Base-by-base conservation (phyloP, 1,284 basidiomycete species). In the Retiboletus flavoniger region DNA sequence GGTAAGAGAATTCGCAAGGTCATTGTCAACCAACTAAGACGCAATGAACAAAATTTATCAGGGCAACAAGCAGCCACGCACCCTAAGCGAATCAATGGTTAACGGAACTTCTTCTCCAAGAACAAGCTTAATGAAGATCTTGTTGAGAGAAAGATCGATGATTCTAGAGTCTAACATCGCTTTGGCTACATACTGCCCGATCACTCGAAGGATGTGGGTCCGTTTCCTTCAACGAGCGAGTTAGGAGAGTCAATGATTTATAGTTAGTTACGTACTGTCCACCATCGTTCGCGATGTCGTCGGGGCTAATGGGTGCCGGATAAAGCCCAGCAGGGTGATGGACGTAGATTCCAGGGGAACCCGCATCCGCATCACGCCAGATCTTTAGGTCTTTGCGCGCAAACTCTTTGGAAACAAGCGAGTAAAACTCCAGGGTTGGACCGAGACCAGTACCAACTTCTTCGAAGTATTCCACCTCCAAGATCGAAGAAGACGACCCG, bases 391-490 rank as follows among this genome's bases (percentile, higher is more conserved):
- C 86, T 62, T 87, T 84, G 54, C 92, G 80, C 0, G 93, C 94
- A 71, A 98, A 97, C 73, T 96, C 95, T 67, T 87, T 89, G 47
- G 93, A 95, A 14, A 94, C 94, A 48, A 98, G 77, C 36, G 94
- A 89, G 73, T 98, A 98, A 74, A 99, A 98, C 75, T 98, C 97
- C 34, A 99, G 80, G n/a, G 97, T 99, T 7, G 95, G 97, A 3
- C 97, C 97, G 11, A 99, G 77, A 29, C 97, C 97, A 3, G 97
- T 99, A 21, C 97, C 97, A 47, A 98, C 96, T 77, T 99, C 97
- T 68, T 98, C 95, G 69, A 98, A 98, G 77, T 98, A 99, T 72
- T 99, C 95, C 50, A 99, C 93, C 71, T 99, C 96, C 19, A 99
- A 81, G 42, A 98, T 87, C 1, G 93, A 94, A 7, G 90, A 91